A percentile compares a stretch with the other conserved stretches of the same genome.
Evolutionary conservation across 257 asterid genomes (phyloP).

Genomic region (Vinca minor): DNA sequence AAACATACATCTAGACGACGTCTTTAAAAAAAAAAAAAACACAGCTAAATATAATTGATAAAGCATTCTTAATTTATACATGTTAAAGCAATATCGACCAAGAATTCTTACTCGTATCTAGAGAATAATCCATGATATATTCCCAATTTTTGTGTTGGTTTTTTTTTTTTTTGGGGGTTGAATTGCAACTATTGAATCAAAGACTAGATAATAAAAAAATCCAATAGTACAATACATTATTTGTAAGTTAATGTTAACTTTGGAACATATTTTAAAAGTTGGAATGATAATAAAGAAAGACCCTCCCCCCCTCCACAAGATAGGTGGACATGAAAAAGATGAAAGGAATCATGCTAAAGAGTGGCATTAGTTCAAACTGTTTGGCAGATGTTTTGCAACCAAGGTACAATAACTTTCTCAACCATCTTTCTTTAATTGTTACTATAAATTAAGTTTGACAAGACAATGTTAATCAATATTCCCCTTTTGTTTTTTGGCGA

Average conservation of each 20-base stretch:
- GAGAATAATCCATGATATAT: background rate
- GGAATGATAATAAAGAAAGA: constrained; percentile 12
- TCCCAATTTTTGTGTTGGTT: background rate
- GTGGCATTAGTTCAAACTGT: constrained; percentile 10
- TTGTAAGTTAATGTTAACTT: background rate
- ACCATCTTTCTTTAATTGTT: constrained; percentile 1
- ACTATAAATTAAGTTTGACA: background rate
- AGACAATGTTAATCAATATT: background rate
- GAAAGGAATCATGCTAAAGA: constrained; percentile 23
- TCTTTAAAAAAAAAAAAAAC: too few species aligned
- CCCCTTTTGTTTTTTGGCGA: background rate
- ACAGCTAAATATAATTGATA: too few species aligned
- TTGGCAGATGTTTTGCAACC: constrained; percentile 1
- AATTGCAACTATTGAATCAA: background rate
- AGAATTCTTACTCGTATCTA: too few species aligned
- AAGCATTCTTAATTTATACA: too few species aligned
- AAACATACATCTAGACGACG: too few species aligned
- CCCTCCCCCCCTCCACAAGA: constrained; percentile 3
- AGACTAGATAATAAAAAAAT: background rate
- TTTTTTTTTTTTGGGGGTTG: too few species aligned
- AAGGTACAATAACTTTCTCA: constrained; percentile 5
- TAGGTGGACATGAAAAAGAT: constrained; percentile 24
- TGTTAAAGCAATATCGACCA: too few species aligned
- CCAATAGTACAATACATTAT: background rate
- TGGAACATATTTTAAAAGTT: background rate